phyloP scores from a whole-genome alignment of 768 basidiomycete genomes.

The Hypholoma sublateritium region DNA sequence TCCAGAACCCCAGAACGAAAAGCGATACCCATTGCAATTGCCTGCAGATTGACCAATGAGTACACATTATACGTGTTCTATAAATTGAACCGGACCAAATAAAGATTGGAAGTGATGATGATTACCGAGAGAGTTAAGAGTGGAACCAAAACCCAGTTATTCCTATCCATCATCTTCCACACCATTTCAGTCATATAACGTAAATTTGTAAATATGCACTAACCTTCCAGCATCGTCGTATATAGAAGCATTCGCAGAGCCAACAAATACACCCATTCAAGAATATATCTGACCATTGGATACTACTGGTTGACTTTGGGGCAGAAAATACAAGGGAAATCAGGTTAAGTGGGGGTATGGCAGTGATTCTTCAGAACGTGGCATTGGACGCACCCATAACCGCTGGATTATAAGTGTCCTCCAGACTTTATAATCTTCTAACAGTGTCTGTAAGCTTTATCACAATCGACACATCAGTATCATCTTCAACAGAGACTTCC shows the following conservation, averaged over 20 bases:
- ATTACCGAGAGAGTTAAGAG: slow-evolving; percentile 32
- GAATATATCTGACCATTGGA: slow-evolving; percentile 47
- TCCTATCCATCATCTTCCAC: slow-evolving; percentile 36
- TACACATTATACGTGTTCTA: neutral
- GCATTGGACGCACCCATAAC: slow-evolving; percentile 31
- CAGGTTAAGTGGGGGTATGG: neutral
- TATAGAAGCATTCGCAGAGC: slow-evolving; percentile 48
- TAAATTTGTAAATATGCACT: neutral
- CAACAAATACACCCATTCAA: slow-evolving; percentile 47
- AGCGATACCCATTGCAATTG: slow-evolving; percentile 29
- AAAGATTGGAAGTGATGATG: slow-evolving; percentile 37
- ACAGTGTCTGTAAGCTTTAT: slow-evolving; percentile 31
- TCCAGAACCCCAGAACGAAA: slow-evolving; percentile 16
- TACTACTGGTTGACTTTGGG: slow-evolving; percentile 33
- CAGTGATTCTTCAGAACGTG: neutral
- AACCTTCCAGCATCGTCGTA: slow-evolving; percentile 55
- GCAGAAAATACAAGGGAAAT: neutral
- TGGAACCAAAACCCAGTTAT: slow-evolving; percentile 33
- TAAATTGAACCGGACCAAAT: slow-evolving; percentile 29
- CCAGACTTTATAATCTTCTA: slow-evolving; percentile 45
- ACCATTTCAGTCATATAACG: neutral
- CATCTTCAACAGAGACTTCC: too few species aligned
- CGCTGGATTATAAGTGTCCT: slow-evolving; percentile 28
- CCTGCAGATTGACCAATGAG: slow-evolving; percentile 11
- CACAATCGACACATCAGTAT: neutral